These are phyloP conservation scores for Phytopythium boreale DNA, from an alignment of 352 stramenopile species.

Conservation along the genomic window DNA sequence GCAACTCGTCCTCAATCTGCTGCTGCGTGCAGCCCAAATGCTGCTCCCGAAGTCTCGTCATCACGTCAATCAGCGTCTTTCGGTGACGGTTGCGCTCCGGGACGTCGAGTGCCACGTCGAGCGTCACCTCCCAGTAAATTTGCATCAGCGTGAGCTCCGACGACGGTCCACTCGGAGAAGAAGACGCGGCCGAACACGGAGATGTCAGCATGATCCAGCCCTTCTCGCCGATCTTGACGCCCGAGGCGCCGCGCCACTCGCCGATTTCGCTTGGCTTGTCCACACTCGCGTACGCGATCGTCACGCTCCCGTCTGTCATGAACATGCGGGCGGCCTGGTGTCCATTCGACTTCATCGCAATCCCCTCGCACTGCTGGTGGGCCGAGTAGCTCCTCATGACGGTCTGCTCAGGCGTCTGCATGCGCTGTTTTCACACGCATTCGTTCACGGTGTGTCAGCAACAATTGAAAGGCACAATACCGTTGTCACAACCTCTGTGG, in stretches of 20 bases:
- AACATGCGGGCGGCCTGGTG: background rate
- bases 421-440: background rate
- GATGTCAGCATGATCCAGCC: background rate
- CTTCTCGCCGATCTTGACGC: background rate
- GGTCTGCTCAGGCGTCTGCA: background rate
- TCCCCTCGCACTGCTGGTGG: background rate
- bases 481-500: background rate
- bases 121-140: slow-evolving; percentile 1
- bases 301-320: background rate
- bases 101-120: slow-evolving; percentile 1
- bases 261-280: background rate
- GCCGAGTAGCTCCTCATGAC: slow-evolving; percentile 2
- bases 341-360: background rate
- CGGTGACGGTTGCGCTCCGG: background rate
- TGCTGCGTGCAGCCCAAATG: background rate
- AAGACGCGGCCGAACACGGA: background rate
- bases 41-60: background rate
- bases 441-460: too few species aligned
- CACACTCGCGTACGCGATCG: slow-evolving; percentile 1
- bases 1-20: slow-evolving; percentile 4
- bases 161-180: background rate
- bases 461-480: too few species aligned
- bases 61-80: background rate
- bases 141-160: slow-evolving; percentile 2
- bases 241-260: background rate